Base-by-base conservation (phyloP, 495 filamentous ascomycete species). In the Letharia columbiana region DNA sequence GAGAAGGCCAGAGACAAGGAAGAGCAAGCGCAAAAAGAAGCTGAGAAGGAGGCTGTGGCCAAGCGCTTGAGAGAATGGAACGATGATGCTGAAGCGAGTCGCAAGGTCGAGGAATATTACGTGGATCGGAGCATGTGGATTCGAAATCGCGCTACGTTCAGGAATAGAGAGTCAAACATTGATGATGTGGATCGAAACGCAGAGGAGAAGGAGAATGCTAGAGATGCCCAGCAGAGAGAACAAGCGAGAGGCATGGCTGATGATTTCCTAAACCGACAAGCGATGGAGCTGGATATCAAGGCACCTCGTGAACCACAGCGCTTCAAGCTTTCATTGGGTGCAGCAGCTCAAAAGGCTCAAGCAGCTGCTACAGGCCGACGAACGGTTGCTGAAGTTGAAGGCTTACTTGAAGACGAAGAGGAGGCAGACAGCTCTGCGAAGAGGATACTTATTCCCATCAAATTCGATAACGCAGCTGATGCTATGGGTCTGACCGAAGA, bases 271-370 rank as follows among this genome's bases (percentile, higher is more conserved):
- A 91, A 91, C 63, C 85, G 87, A 59, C 91, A 96, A 74, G 91
- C 91, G 0, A 83, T 91, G 71, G 93, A 96, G 72, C 82, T 97
- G 74, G 88, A 90, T 72, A 65, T 72, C 50, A 79, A 86, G 68
- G 80, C 83, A 42, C 86, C 87, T 12, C 77, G 80, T 45, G 91
- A 93, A 69, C 89, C 90, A 0, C 87, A 91, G 74, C 89, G 88
- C 60, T 96, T 98, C 84, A 97, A 95, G 77, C 82, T 98, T 42
- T 95, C 91, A 1, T 88, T 98, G 49, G 91, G 92, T 63, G 89
- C 91, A 6, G 91, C 91, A 1, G 92, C 92, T 0, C 88, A 91
- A 74, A 91, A 88, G 68, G 87, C 88, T 49, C 86, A 89, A 44
- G 86, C 88, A 67, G 85, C 87, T 39, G 77, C 82, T 2, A 81